Base-by-base conservation (phyloP, 2,329 filamentous ascomycete genomes). In the Trichoderma asperellum region DNA sequence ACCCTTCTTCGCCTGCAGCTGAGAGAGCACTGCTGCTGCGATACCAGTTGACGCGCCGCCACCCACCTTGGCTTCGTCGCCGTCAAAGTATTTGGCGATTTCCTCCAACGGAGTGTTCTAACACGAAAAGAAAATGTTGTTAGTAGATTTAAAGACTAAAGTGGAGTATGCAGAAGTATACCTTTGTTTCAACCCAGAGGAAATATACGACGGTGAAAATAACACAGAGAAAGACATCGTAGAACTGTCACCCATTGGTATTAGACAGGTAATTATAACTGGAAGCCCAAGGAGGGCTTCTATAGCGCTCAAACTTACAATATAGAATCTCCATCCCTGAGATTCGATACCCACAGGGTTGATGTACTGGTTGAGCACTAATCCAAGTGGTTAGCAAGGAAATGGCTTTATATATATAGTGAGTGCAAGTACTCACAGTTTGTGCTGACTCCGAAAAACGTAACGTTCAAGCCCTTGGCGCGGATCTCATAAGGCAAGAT, bases 381-480 rank as follows among this genome's bases (percentile, higher is more conserved):
- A 18, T 27, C 10, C 43, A 27, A 32, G 5, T 5, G 18, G 7
- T 60, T 37, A 67, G 55, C 55, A 32, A 60, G n/a, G 27, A 6
- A 12, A 29, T 14, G 18, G 27, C 11, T 32, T 18, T 14, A 12
- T 21, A 35, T 21, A 35, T 2, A 21, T n/a, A 27, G 11, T 21
- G 35, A 35, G 16, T 24, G 18, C 5, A 11, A n/a, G 55, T 12
- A 60, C 55, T 58, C 49, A 67, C 64, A 49, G 27, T 27, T 49
- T 10, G 64, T 47, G 37, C 53, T 59, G 53, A 67, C 56, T 2
- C 64, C 64, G 64, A 67, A 67, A 43, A 65, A 65, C 24, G 84
- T 86, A 62, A 90, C 84, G 76, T 90, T 90, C 85, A 90, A 88
- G 43, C 85, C 85, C 79, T 86, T 87, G 71, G 85, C 85, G 58